Evolutionary conservation across 495 filamentous ascomycete species (phyloP).

Genomic region (Hamigera avellanea): DNA sequence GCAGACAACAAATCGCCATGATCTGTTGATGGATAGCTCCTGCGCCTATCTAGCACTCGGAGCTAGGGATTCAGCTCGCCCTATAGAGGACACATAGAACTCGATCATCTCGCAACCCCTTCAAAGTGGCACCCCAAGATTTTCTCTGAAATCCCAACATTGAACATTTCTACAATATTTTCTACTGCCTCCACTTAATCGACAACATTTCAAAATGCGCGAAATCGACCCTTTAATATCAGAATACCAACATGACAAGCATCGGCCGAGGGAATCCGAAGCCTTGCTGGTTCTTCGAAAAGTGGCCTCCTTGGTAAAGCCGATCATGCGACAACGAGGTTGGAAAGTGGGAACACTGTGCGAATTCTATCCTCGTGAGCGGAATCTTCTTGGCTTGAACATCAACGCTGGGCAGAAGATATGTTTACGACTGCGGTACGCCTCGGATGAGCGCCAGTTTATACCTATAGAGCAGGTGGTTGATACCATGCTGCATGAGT

Average conservation of each 20-base stretch:
- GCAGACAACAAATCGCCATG: no score
- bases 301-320: slow-evolving; percentile 84
- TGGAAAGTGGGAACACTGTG: slow-evolving; percentile 74
- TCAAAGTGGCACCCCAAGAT: no score
- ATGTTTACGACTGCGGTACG: slow-evolving; percentile 71
- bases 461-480: slow-evolving; percentile 66
- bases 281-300: slow-evolving; percentile 75
- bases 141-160: no score
- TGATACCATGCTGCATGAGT: slow-evolving; percentile 94
- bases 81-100: no score
- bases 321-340: slow-evolving; percentile 77
- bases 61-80: no score
- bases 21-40: no score
- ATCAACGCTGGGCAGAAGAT: slow-evolving; percentile 66
- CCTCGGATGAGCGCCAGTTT: slow-evolving; percentile 65
- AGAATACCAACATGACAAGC: slow-evolving; percentile 68
- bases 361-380: slow-evolving; percentile 73
- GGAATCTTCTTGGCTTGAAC: slow-evolving; percentile 75
- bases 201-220: slow-evolving; percentile 32
- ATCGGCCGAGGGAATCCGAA: slow-evolving; percentile 60
- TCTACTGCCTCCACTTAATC: no score
- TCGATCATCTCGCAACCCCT: no score
- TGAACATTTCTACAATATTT: no score
- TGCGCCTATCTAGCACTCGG: no score
- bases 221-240: slow-evolving; percentile 59